Evolutionary conservation across 169 alveolate species (phyloP), one percentile per base, ranked within the genome.

Genomic region (Cryptosporidium xiaoi): DNA sequence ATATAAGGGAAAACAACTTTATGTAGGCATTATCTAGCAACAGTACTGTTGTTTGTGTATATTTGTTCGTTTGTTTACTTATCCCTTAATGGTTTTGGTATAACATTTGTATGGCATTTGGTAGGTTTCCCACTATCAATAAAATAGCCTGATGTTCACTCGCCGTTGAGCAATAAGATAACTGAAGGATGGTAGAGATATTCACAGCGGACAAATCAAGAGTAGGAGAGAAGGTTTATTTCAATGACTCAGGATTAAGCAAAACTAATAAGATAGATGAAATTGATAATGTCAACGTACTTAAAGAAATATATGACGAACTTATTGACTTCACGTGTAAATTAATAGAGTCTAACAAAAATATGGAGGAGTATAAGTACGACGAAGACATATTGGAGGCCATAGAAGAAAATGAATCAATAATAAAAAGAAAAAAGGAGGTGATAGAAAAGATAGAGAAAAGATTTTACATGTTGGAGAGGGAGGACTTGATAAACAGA

Each of bases 351-450:
- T 56, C 87, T 1, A 77, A 77, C 50, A 46, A 50, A 31, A 31
- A 24, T 15, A 77, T 77, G 87, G 64, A 77, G 16, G 71, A 55
- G 10, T 77, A 77, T 40, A 56, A 77, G 18, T 20, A 77, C 24
- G 87, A 77, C 24, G 33, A 44, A 16, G 87, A 77, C 48, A 77
- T 77, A 5, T 13, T 29, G 64, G 65, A 44, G 24, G 87, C 87
- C 18, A 77, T 77, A 56, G 64, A 36, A 3, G 87, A 77, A 6
- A 77, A 77, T 24, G 71, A 56, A 7, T 58, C 36, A 0, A 56
- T 77, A 34, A 77, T 77, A 36, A 58, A n/a, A 20, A 58, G 51
- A 60, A 77, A 77, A 31, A 77, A 60, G 15, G 87, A 60, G 51
- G 33, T 60, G 4, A 77, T 77, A 27, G 71, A 77, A 27, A 18